These are phyloP conservation scores for Saccharomycopsis guyanensis DNA, from an alignment of 805 yeast genomes.

Conservation along the genomic window DNA sequence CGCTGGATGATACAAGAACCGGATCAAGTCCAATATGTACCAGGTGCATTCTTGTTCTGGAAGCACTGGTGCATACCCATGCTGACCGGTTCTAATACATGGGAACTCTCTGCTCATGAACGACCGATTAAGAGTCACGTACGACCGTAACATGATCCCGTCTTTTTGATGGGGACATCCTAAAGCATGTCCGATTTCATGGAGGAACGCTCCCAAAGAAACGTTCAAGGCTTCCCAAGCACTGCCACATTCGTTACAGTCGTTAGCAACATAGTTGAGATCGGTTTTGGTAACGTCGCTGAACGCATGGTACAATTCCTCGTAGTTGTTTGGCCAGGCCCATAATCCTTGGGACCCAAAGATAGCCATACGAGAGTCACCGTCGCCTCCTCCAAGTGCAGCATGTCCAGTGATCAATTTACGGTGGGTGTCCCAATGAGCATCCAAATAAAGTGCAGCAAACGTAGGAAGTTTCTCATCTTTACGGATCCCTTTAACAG, in stretches of 20 bases:
- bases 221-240: constrained; percentile 86
- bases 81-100: constrained; percentile 44
- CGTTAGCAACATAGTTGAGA: constrained; percentile 78
- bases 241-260: constrained; percentile 73
- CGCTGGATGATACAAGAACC: constrained; percentile 76
- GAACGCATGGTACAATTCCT: constrained; percentile 59
- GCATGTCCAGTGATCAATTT: constrained; percentile 77
- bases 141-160: constrained; percentile 90
- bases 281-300: constrained; percentile 63
- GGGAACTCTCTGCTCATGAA: constrained; percentile 65
- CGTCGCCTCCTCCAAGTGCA: constrained; percentile 86
- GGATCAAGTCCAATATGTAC: constrained; percentile 72
- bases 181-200: constrained; percentile 85
- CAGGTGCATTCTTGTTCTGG: constrained; percentile 73
- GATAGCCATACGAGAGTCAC: constrained; percentile 67
- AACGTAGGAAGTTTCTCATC: constrained; percentile 54
- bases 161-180: constrained; percentile 89
- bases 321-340: constrained; percentile 85
- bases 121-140: constrained; percentile 70
- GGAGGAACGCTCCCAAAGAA: constrained; percentile 90
- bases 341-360: constrained; percentile 91
- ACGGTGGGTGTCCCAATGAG: constrained; percentile 64
- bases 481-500: constrained; percentile 31
- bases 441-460: constrained; percentile 78
- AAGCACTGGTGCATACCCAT: constrained; percentile 41